Conservation (phyloP, 192 early-diverging fungal genomes). For the Gonapodya sp. region DNA sequence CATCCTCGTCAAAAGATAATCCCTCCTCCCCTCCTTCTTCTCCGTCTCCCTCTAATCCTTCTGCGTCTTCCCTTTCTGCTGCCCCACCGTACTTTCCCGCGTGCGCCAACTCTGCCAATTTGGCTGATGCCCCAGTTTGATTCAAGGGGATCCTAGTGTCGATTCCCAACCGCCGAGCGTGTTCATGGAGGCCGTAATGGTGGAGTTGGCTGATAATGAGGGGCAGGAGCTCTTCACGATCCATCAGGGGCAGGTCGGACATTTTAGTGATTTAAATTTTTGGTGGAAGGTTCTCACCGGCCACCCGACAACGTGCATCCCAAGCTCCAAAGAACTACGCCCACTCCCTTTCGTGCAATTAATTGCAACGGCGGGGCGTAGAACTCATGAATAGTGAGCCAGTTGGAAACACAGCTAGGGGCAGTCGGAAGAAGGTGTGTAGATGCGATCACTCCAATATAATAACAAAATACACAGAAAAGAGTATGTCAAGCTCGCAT, state of each 20-base stretch:
- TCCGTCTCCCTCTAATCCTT: slow-evolving; percentile 12
- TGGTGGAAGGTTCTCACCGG: too few relatives aligned
- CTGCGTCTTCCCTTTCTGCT: not conserved
- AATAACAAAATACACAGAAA: too few relatives aligned
- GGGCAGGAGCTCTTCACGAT: slow-evolving; percentile 4
- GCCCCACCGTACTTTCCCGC: slow-evolving; percentile 14
- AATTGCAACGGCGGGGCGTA: too few relatives aligned
- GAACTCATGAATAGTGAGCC: too few relatives aligned
- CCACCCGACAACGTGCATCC: too few relatives aligned
- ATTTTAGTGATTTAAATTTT: too few relatives aligned
- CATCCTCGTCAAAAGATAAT: slow-evolving; percentile 22
- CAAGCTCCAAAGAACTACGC: too few relatives aligned
- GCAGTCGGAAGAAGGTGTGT: too few relatives aligned
- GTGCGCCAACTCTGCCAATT: slow-evolving; percentile 22
- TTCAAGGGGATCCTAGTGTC: slow-evolving; percentile 13
- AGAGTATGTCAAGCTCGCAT: too few relatives aligned
- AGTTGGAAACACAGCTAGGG: too few relatives aligned
- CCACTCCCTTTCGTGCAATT: too few relatives aligned
- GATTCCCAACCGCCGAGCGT: not conserved
- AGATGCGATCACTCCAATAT: too few relatives aligned
- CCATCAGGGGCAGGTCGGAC: not conserved
- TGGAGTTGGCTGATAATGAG: slow-evolving; percentile 7
- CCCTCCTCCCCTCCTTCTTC: slow-evolving; percentile 19
- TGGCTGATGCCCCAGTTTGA: slow-evolving; percentile 15
- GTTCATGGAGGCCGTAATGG: not conserved